Evolutionary conservation across 140 eudicot species (phyloP).

Genomic region (Cichorium intybus): DNA sequence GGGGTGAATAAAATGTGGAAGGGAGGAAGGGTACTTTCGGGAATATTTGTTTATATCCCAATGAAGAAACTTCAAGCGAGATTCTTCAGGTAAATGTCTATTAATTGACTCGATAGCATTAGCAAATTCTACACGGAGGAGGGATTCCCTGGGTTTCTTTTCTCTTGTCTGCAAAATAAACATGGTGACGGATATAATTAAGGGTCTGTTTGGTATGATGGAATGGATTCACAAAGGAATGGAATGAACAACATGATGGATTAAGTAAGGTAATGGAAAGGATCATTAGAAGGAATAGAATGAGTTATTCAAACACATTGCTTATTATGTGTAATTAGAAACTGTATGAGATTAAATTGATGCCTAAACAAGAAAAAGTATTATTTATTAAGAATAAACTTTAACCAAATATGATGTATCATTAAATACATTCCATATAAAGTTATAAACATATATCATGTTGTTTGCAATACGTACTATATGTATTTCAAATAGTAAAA

Average conservation of each 20-base stretch:
- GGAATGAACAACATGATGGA: too few species aligned
- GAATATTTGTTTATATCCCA: conserved; percentile 89
- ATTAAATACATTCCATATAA: not conserved
- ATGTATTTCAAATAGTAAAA: too few species aligned
- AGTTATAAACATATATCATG: not conserved
- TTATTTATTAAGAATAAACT: not conserved
- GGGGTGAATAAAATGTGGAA: not conserved
- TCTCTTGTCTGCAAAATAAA: conserved; percentile 29
- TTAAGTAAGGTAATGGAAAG: too few species aligned
- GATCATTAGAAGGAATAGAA: not conserved
- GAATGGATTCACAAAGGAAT: not conserved
- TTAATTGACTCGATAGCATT: conserved; percentile 77
- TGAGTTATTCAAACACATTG: not conserved
- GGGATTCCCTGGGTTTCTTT: conserved; percentile 82
- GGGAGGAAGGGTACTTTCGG: conserved; percentile 48
- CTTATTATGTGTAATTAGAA: not conserved
- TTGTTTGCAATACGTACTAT: too few species aligned
- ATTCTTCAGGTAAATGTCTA: conserved; percentile 59
- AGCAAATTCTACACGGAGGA: conserved; percentile 83
- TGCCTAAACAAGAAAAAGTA: not conserved
- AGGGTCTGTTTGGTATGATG: not conserved
- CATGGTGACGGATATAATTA: conserved; percentile 1
- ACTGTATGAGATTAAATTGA: not conserved
- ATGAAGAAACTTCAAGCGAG: conserved; percentile 79
- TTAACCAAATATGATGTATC: too few species aligned